Percentiles rank a stretch among this genome's conserved stretches.
These are phyloP conservation scores for Harrya chromipes DNA, from an alignment of 768 basidiomycete genomes.

Conservation along the genomic window DNA sequence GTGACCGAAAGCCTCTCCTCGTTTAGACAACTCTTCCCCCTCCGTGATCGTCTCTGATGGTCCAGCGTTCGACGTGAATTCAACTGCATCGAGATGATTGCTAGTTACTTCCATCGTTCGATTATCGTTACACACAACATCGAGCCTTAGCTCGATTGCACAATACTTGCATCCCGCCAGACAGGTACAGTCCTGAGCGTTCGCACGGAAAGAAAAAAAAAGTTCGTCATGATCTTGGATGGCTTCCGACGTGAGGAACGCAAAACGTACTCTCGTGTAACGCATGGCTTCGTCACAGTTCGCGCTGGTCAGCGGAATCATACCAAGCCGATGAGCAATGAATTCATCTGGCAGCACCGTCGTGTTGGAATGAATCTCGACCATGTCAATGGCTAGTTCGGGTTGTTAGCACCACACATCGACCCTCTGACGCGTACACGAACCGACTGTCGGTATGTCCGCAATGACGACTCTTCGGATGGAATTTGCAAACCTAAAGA, in stretches of 20 bases:
- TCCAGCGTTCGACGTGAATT: conserved; percentile 37
- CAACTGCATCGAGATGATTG: conserved; percentile 69
- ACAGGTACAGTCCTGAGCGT: conserved; percentile 85
- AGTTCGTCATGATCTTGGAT: background rate
- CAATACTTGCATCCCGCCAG: conserved; percentile 81
- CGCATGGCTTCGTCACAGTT: conserved; percentile 89
- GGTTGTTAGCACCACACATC: conserved; percentile 3
- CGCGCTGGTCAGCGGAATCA: conserved; percentile 85
- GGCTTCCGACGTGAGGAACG: background rate
- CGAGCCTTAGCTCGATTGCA: conserved; percentile 76
- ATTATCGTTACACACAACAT: conserved; percentile 69
- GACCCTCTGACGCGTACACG: conserved; percentile 28
- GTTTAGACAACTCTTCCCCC: conserved; percentile 73
- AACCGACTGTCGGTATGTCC: conserved; percentile 93
- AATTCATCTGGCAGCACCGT: conserved; percentile 96
- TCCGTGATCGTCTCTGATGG: conserved; percentile 33
- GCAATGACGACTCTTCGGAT: conserved; percentile 93
- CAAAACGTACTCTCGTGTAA: conserved; percentile 59
- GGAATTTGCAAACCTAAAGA: conserved; percentile 84
- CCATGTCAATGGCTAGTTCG: conserved; percentile 87
- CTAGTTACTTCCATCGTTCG: conserved; percentile 85
- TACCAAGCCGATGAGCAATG: conserved; percentile 92
- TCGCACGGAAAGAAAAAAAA: background rate
- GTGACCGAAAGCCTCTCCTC: conserved; percentile 70
- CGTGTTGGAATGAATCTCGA: conserved; percentile 88